phyloP scores from a whole-genome alignment of 1,284 basidiomycete genomes.

The Austropuccinia psidii region DNA sequence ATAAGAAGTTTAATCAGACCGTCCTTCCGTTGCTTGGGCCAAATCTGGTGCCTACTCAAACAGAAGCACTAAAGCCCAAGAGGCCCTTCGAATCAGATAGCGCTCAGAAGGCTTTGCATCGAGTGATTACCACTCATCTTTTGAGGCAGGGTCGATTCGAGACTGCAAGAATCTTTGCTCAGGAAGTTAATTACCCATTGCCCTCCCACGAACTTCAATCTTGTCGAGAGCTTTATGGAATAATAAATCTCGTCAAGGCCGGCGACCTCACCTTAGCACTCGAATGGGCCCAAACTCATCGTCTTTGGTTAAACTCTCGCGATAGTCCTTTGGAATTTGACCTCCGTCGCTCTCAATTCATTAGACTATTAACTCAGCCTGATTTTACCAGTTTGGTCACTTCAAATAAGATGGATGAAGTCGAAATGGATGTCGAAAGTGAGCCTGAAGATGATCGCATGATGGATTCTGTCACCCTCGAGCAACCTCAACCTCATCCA shows the following conservation, averaged over 20 bases:
- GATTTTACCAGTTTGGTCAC: slow-evolving; percentile 9
- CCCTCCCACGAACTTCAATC: neutral
- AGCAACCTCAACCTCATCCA: neutral
- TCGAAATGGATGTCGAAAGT: slow-evolving; percentile 6
- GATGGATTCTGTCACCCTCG: neutral
- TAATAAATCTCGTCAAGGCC: slow-evolving; percentile 5
- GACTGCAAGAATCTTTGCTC: slow-evolving; percentile 17
- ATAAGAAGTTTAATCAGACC: slow-evolving; percentile 32
- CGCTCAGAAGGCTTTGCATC: slow-evolving; percentile 15
- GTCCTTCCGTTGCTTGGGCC: slow-evolving; percentile 29
- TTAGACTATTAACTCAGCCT: slow-evolving; percentile 25
- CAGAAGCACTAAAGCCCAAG: slow-evolving; percentile 1
- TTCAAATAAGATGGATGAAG: neutral
- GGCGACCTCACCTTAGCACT: slow-evolving; percentile 21
- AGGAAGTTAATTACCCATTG: slow-evolving; percentile 3
- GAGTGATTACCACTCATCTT: slow-evolving; percentile 21
- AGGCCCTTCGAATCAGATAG: slow-evolving; percentile 10
- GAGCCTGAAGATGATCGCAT: neutral
- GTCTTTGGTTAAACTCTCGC: slow-evolving; percentile 12
- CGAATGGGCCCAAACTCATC: slow-evolving; percentile 18
- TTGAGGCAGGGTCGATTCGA: slow-evolving; percentile 33
- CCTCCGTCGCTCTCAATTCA: slow-evolving; percentile 26
- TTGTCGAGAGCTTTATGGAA: slow-evolving; percentile 31
- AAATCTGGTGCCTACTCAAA: neutral
- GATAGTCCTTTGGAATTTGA: slow-evolving; percentile 34